Evolutionary conservation across 345 rosid genomes (phyloP), one percentile per base, ranked within the genome.

Genomic region (Citrus sinensis): DNA sequence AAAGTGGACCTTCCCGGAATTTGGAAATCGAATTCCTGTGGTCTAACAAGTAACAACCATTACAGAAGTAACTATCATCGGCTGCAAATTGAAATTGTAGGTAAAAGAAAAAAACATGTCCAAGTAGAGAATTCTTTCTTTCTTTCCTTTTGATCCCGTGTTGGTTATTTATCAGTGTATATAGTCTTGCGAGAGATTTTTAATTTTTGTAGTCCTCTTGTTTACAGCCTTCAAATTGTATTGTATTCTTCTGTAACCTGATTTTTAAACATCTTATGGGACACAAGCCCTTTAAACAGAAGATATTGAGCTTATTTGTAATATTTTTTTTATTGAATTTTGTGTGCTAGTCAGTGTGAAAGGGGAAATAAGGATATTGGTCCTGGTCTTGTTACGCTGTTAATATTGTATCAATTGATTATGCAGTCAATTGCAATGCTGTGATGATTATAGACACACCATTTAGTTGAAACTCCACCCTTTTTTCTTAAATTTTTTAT

Each of bases 21-120:
- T 81, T 97, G 89, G 98, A 92, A 86, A 97, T 97, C 11, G 98
- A 97, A 79, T 94, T 97, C 88, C 98, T 91, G 80, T 97, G 99
- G 98, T 93, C 98, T 67, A 94, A 94, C 92, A 92, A 93, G 84
- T 88, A 80, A 85, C 19, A 39, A 32, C 9, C 3, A 29, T 35
- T 51, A 4, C 63, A 56, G 3, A 82, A 81, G 77, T 82, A 74
- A 81, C 58, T 67, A 71, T 19, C 39, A 66, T 72, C 37, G 24
- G 70, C 29, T 34, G 75, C 71, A 74, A 67, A 70, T n/a, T 71
- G 75, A 77, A 49, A 58, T 22, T 82, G 27, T 54, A 84, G 61
- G 78, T 64, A 30, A 34, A 22, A 34, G 35, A 39, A 58, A 22
- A 34, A 65, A 39, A 35, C 35, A 63, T 60, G 67, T n/a, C 32